Conservation (phyloP, 805 yeast species). For the Grigorovia transvaalensis region DNA sequence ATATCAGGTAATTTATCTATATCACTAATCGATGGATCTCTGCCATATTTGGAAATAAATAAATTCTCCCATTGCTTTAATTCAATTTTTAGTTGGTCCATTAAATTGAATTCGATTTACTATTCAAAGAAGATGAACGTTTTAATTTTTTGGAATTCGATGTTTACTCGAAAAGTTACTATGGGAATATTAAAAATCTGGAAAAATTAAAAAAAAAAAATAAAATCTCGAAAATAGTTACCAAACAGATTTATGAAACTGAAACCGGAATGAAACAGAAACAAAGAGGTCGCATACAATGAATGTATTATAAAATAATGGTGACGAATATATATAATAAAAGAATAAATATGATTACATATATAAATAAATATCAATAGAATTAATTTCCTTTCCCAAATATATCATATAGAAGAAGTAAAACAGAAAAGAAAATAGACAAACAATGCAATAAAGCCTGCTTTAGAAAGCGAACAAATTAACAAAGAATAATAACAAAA, state of each 20-base stretch:
- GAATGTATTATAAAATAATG: not conserved
- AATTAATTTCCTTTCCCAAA: not conserved
- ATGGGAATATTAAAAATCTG: not conserved
- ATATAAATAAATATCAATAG: not conserved
- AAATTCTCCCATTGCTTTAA: slow-evolving; percentile 48
- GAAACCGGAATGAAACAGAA: too few species aligned
- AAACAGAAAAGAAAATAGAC: too few species aligned
- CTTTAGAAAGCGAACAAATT: too few species aligned
- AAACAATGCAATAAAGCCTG: too few species aligned
- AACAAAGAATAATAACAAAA: too few species aligned
- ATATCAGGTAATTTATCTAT: slow-evolving; percentile 33
- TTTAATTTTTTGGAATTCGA: too few species aligned
- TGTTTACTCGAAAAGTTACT: too few species aligned
- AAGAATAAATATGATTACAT: not conserved
- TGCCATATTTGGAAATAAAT: slow-evolving; percentile 31
- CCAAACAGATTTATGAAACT: too few species aligned
- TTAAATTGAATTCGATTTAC: not conserved
- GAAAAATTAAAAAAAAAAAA: too few species aligned
- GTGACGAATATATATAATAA: not conserved
- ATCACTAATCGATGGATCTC: slow-evolving; percentile 40
- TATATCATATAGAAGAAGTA: too few species aligned
- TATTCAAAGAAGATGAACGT: not conserved
- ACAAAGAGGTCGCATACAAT: too few species aligned
- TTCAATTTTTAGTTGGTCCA: slow-evolving; percentile 20
- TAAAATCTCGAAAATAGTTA: not conserved